Base-by-base conservation (phyloP, 345 rosid species). In the Lagerstroemia speciosa region DNA sequence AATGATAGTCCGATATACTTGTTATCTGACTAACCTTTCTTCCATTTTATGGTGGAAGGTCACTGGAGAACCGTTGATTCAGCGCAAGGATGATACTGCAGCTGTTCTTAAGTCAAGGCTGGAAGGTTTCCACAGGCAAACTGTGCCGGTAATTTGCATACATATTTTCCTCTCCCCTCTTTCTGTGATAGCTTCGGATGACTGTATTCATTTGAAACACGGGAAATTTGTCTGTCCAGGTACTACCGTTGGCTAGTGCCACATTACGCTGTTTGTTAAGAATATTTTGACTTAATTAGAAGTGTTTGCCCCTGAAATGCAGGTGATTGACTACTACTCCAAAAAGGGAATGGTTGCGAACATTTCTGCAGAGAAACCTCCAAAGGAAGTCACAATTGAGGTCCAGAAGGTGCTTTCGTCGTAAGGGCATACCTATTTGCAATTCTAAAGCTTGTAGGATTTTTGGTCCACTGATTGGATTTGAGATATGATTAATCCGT, bases 21-120 rank as follows among this genome's bases (percentile, higher is more conserved):
- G 53, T 48, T 17, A 22, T 48, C 53, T 48, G 5, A 15, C 38
- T 64, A 8, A 34, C 20, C 15, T 16, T 17, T 8, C 45, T 46
- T 19, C n/a, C 27, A 2, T 26, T 65, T 12, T 27, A 36, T 73
- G 70, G 66, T 71, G 74, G 61, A 74, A 94, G 99, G 90, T 86
- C 31, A 91, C 95, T 38, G 98, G 98, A 69, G 98, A 91, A 69
- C 89, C 96, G 43, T 78, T 91, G 83, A 89, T 94, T 76, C 99
- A 94, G 78, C 93, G 98, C 36, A 89, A 89, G 81, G 99, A 94
- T 69, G 98, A 94, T 71, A 91, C 90, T 48, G 97, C 89, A 0
- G 93, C 90, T 68, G 97, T 94, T 70, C 89, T 94, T 19, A 91
- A 76, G 71, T 91, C 97, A 50, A 89, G 99, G 79, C 93, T 94